phyloP scores from a whole-genome alignment of 2,329 filamentous ascomycete species.

The Fusarium sarcochroum region DNA sequence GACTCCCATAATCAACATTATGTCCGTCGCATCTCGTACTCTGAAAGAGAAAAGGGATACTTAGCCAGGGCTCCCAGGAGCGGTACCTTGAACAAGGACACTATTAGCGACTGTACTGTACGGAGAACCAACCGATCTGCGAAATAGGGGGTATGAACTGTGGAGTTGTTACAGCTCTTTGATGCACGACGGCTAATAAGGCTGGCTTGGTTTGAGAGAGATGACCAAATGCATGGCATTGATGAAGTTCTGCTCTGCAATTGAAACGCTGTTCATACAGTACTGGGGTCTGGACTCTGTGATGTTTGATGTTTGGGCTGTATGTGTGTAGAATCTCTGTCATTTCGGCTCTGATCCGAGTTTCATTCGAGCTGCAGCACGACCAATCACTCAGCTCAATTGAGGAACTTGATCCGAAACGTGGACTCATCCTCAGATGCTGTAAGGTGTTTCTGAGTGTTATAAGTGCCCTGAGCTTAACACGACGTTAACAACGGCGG shows the following conservation, averaged over 20 bases:
- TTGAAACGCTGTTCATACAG: constrained; percentile 40
- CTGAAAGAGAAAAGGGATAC: not conserved
- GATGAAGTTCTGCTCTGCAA: constrained; percentile 15
- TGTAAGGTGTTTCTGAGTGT: not conserved
- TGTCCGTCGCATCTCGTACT: constrained; percentile 6
- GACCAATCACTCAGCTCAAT: constrained; percentile 13
- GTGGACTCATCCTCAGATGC: not conserved
- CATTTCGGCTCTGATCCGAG: constrained; percentile 30
- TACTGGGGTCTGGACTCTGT: constrained; percentile 5
- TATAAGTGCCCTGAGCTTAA: constrained; percentile 28
- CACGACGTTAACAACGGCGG: constrained; percentile 4
- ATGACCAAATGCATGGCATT: constrained; percentile 27
- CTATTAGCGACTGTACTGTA: constrained; percentile 9
- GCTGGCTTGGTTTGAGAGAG: constrained; percentile 36
- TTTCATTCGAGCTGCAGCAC: constrained; percentile 20
- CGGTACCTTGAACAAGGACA: not conserved
- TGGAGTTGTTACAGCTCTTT: constrained; percentile 37
- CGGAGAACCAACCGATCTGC: constrained; percentile 33
- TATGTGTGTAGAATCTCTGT: constrained; percentile 1
- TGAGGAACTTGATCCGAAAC: constrained; percentile 22
- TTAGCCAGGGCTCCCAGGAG: not conserved
- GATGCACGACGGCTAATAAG: constrained; percentile 34
- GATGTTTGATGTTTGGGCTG: constrained; percentile 22
- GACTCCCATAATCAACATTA: constrained; percentile 7
- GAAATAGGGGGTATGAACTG: constrained; percentile 37